A percentile compares a stretch with the other conserved stretches of the same genome.
Evolutionary conservation across 176 grass and related monocot genomes (phyloP).

Genomic region (Oryza glumipatula): DNA sequence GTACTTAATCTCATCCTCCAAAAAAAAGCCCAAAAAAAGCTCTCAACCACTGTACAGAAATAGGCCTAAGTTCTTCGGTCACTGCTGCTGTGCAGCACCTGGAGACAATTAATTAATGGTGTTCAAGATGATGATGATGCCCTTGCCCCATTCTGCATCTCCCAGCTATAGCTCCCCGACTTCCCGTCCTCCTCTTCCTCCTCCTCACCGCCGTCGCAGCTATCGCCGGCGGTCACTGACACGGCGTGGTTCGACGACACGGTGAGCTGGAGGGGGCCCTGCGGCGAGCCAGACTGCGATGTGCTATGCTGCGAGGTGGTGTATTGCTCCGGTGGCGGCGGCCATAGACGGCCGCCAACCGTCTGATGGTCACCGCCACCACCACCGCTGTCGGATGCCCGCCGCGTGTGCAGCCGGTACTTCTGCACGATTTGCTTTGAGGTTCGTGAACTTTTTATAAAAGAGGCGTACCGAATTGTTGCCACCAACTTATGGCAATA

Average conservation of each 20-base stretch:
- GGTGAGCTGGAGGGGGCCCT: slow-evolving; percentile 65
- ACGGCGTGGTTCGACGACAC: slow-evolving; percentile 35
- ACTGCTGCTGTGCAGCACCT: neutral
- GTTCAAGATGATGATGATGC: slow-evolving; percentile 5
- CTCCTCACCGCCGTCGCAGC: slow-evolving; percentile 48
- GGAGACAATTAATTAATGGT: neutral
- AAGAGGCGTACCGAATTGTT: neutral
- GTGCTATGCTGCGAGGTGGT: slow-evolving; percentile 66
- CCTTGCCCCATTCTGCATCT: slow-evolving; percentile 23
- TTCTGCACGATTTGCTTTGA: slow-evolving; percentile 50
- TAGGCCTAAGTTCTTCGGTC: slow-evolving; percentile 30
- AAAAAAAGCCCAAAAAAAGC: neutral
- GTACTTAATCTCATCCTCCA: neutral
- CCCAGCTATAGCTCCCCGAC: slow-evolving; percentile 73
- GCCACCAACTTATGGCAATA: neutral
- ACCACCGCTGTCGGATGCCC: slow-evolving; percentile 22
- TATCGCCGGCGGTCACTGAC: slow-evolving; percentile 61
- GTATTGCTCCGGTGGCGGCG: slow-evolving; percentile 52
- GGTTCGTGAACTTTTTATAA: neutral
- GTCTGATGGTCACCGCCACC: neutral
- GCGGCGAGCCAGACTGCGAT: slow-evolving; percentile 78
- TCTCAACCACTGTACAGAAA: slow-evolving; percentile 44
- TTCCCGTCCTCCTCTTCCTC: slow-evolving; percentile 53
- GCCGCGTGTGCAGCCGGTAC: slow-evolving; percentile 80
- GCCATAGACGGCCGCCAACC: slow-evolving; percentile 1